Evolutionary conservation across 2,329 filamentous ascomycete genomes (phyloP).

Genomic region (Nemania diffusa): DNA sequence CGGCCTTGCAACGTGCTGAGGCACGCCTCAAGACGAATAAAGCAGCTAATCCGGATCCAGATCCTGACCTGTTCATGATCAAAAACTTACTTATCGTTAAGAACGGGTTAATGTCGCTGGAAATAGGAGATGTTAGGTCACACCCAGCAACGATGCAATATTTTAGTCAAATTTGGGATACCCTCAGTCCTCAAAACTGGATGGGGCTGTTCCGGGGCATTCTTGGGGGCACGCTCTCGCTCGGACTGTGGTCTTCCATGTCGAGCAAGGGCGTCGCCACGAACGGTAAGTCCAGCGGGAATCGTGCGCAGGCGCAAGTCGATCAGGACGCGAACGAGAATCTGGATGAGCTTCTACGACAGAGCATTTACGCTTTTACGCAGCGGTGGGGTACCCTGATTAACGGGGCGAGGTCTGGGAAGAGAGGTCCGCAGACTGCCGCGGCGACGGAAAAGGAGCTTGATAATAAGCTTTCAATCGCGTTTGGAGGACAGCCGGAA

Average conservation of each 20-base stretch:
- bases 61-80: conserved; percentile 91
- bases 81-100: conserved; percentile 95
- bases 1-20: conserved; percentile 82
- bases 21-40: conserved; percentile 72
- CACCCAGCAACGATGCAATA: conserved; percentile 66
- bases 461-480: conserved; percentile 64
- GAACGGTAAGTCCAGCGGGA: conserved; percentile 34
- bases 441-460: conserved; percentile 64
- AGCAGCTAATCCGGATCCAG: conserved; percentile 64
- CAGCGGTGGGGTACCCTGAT: conserved; percentile 66
- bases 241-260: conserved; percentile 48
- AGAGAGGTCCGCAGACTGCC: conserved; percentile 57
- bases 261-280: conserved; percentile 36
- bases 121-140: conserved; percentile 78
- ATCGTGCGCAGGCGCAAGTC: conserved; percentile 31
- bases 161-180: conserved; percentile 73
- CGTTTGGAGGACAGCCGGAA: conserved; percentile 69
- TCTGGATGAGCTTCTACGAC: conserved; percentile 69
- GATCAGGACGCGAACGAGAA: conserved; percentile 71
- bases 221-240: conserved; percentile 63
- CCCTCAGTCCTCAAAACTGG: conserved; percentile 66
- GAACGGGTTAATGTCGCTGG: conserved; percentile 93
- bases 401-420: conserved; percentile 60
- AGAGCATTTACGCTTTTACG: conserved; percentile 72
- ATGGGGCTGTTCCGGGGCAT: conserved; percentile 68